A percentile compares a stretch with the other conserved stretches of the same genome.
Evolutionary conservation across 352 stramenopile species (phyloP).

Genomic region (Globisporangium carolinianum): DNA sequence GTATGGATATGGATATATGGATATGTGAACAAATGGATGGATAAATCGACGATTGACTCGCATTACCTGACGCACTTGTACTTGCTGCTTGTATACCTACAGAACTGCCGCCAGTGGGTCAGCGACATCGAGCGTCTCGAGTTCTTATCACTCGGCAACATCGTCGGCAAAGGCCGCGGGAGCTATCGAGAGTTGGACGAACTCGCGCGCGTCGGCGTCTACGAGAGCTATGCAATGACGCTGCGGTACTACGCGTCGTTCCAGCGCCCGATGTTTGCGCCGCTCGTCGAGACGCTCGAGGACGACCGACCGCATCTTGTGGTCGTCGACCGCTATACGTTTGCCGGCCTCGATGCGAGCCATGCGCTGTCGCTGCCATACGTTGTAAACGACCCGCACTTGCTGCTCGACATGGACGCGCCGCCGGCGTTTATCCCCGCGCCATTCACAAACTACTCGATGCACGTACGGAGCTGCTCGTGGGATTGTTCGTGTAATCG

Average conservation of each 20-base stretch:
- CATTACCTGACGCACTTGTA: neutral
- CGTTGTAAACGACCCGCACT: conserved; percentile 72
- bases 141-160: conserved; percentile 72
- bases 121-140: conserved; percentile 66
- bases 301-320: conserved; percentile 62
- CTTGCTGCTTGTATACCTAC: neutral
- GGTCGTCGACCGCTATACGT: conserved; percentile 76
- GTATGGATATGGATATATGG: neutral
- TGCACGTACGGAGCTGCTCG: conserved; percentile 30
- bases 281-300: conserved; percentile 53
- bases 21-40: too few relatives aligned
- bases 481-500: too few relatives aligned
- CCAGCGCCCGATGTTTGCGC: conserved; percentile 62
- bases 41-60: neutral
- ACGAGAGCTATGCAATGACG: conserved; percentile 58
- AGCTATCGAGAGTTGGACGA: conserved; percentile 22
- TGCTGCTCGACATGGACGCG: conserved; percentile 82
- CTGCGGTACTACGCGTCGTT: conserved; percentile 76
- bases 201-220: conserved; percentile 33
- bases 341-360: conserved; percentile 67
- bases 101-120: conserved; percentile 76
- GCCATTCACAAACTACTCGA: conserved; percentile 79
- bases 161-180: conserved; percentile 31
- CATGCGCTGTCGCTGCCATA: conserved; percentile 63
- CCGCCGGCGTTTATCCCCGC: conserved; percentile 71